These are phyloP conservation scores for Tilletia setariae DNA, from an alignment of 1,284 basidiomycete genomes.

Conservation along the genomic window DNA sequence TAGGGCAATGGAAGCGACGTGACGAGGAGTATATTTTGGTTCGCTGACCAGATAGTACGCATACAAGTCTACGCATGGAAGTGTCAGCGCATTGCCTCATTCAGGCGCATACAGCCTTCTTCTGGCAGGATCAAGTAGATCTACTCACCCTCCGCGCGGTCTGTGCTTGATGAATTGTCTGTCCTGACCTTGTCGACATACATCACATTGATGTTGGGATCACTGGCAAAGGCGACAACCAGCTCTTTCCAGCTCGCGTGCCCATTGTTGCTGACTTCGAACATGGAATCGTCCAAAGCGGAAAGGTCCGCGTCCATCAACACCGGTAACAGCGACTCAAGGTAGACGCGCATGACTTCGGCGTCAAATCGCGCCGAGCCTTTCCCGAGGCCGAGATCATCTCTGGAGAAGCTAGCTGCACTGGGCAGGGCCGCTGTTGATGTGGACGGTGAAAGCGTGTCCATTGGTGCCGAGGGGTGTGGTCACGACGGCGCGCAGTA, in stretches of 20 bases:
- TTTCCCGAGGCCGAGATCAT: conserved; percentile 1
- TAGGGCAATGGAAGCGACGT: conserved; percentile 82
- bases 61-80: conserved; percentile 11
- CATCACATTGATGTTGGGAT: conserved; percentile 34
- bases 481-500: no score
- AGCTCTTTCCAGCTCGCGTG: conserved; percentile 29
- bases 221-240: conserved; percentile 32
- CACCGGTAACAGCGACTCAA: conserved; percentile 32
- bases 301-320: conserved; percentile 30
- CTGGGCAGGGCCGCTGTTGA: conserved; percentile 3
- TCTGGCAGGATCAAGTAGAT: neutral
- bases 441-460: conserved; percentile 3
- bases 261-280: conserved; percentile 23
- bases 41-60: conserved; percentile 3
- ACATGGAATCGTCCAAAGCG: conserved; percentile 27
- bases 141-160: conserved; percentile 22
- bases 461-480: neutral
- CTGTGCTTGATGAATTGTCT: conserved; percentile 1
- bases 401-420: neutral
- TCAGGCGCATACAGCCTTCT: neutral
- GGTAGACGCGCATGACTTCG: conserved; percentile 21
- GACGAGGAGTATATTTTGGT: conserved; percentile 69
- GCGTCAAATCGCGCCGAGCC: conserved; percentile 11
- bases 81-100: no score
- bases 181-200: conserved; percentile 44